Conservation (phyloP, 2,329 filamentous ascomycete genomes). For the Bisporella sp. region DNA sequence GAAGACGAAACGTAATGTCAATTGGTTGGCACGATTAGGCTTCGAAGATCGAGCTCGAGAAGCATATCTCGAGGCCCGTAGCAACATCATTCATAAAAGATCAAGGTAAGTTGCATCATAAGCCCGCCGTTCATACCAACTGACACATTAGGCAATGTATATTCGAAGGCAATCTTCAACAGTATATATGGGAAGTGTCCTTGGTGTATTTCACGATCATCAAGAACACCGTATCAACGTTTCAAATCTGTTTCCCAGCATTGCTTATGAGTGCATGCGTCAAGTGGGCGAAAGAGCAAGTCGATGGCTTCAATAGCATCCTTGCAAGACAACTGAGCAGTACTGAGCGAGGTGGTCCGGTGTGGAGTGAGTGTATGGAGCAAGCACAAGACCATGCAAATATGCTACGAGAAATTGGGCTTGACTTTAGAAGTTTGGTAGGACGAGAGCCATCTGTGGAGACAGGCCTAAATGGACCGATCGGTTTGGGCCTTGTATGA, state of each 20-base stretch:
- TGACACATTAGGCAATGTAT: slow-evolving; percentile 67
- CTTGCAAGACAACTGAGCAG: slow-evolving; percentile 80
- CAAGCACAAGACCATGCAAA: slow-evolving; percentile 73
- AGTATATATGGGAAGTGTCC: slow-evolving; percentile 92
- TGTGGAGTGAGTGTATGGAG: slow-evolving; percentile 79
- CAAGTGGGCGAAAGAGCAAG: slow-evolving; percentile 95
- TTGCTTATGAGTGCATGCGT: slow-evolving; percentile 90
- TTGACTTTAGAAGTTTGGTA: slow-evolving; percentile 83
- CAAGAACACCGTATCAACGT: slow-evolving; percentile 85
- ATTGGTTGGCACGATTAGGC: slow-evolving; percentile 78
- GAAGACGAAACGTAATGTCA: slow-evolving; percentile 74
- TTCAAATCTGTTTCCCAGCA: slow-evolving; percentile 79
- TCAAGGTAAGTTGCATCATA: slow-evolving; percentile 55
- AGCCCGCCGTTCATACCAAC: background rate
- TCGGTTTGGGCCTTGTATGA: slow-evolving; percentile 32
- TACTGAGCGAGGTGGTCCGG: slow-evolving; percentile 65
- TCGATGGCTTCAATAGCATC: slow-evolving; percentile 83
- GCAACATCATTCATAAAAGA: slow-evolving; percentile 70
- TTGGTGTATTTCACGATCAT: slow-evolving; percentile 95
- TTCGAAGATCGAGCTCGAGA: slow-evolving; percentile 87
- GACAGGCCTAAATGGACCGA: slow-evolving; percentile 19
- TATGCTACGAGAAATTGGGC: slow-evolving; percentile 74
- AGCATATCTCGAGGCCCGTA: slow-evolving; percentile 75
- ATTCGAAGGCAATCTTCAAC: slow-evolving; percentile 86
- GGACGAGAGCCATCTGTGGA: slow-evolving; percentile 43